phyloP scores from a whole-genome alignment of 2,329 filamentous ascomycete genomes.

The Ramularia endophylla region DNA sequence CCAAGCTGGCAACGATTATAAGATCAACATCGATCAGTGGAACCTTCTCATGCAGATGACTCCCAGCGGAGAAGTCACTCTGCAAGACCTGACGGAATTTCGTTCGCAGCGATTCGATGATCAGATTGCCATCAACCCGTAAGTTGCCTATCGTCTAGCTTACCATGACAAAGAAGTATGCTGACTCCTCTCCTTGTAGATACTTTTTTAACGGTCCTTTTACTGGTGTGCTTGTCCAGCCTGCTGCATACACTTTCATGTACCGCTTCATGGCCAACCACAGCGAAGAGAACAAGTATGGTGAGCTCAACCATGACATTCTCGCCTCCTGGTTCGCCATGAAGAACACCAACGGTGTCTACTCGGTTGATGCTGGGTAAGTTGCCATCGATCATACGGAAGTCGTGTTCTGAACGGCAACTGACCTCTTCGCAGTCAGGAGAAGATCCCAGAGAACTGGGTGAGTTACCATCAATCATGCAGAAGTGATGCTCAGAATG shows the following conservation, averaged over 20 bases:
- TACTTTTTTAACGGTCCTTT: slow-evolving; percentile 18
- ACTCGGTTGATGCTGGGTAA: slow-evolving; percentile 26
- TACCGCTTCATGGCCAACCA: slow-evolving; percentile 32
- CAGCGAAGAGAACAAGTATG: slow-evolving; percentile 28
- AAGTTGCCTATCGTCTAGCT: not conserved
- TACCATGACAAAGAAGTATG: too few species aligned
- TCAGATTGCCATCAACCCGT: slow-evolving; percentile 25
- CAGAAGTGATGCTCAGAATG: too few species aligned
- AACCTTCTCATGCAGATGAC: slow-evolving; percentile 23
- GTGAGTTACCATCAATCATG: too few species aligned
- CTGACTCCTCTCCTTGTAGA: too few species aligned
- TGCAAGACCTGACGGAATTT: slow-evolving; percentile 14
- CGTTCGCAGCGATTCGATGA: slow-evolving; percentile 19
- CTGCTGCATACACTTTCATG: slow-evolving; percentile 26
- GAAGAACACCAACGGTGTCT: slow-evolving; percentile 28
- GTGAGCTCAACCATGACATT: slow-evolving; percentile 26
- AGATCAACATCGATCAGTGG: slow-evolving; percentile 21
- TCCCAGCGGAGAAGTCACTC: slow-evolving; percentile 16
- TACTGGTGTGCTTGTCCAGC: slow-evolving; percentile 17
- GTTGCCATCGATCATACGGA: too few species aligned
- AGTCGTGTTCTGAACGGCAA: too few species aligned
- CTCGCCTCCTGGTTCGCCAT: slow-evolving; percentile 18
- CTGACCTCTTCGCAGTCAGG: slow-evolving; percentile 7
- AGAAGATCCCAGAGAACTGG: slow-evolving; percentile 36
- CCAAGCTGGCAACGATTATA: slow-evolving; percentile 23